phyloP scores from a whole-genome alignment of 257 asterid species.

The Solanum dulcamara region DNA sequence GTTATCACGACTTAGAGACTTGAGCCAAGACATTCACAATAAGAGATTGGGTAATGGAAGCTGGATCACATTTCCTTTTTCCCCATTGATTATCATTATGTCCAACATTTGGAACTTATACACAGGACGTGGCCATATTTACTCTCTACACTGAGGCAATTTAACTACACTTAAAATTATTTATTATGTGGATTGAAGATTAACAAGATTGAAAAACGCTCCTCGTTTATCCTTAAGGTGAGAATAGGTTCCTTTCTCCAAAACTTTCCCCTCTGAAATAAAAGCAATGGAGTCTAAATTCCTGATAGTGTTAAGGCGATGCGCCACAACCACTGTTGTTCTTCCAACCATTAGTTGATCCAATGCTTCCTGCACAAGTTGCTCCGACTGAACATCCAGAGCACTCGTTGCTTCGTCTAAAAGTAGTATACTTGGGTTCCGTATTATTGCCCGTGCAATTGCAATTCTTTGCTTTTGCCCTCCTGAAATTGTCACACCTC shows the following conservation, averaged over 20 bases:
- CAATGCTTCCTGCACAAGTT: conserved; percentile 69
- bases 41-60: background rate
- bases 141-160: background rate
- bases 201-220: conserved; percentile 58
- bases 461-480: conserved; percentile 84
- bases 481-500: conserved; percentile 70
- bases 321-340: conserved; percentile 73
- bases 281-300: conserved; percentile 52
- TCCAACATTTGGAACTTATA: background rate
- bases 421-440: conserved; percentile 45
- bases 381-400: conserved; percentile 69
- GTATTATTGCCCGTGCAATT: conserved; percentile 66
- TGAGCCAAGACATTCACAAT: too few species aligned
- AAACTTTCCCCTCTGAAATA: conserved; percentile 57
- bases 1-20: too few species aligned
- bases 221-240: conserved; percentile 60
- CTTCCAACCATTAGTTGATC: conserved; percentile 63
- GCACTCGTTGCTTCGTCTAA: conserved; percentile 92
- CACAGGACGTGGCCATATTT: background rate
- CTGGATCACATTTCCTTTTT: background rate
- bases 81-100: background rate
- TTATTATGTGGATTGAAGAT: conserved; percentile 23
- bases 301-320: conserved; percentile 72
- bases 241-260: conserved; percentile 46
- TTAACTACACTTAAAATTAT: background rate